Conservation (phyloP, 2,329 filamentous ascomycete genomes). For the Clarireedia monteithiana region DNA sequence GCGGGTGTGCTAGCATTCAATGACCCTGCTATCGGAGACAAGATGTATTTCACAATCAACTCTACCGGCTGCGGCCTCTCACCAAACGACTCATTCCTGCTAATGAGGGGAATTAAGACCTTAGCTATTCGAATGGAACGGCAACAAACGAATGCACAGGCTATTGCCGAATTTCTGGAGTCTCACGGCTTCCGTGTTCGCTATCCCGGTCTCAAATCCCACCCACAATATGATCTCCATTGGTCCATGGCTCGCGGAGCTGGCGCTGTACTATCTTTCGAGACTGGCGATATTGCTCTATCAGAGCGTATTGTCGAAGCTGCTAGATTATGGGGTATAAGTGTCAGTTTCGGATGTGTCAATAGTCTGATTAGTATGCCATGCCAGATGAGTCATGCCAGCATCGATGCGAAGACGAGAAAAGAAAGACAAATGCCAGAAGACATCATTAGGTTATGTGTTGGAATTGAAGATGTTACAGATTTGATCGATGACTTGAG, state of each 20-base stretch:
- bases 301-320: conserved; percentile 93
- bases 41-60: conserved; percentile 95
- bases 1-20: conserved; percentile 93
- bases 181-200: conserved; percentile 86
- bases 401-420: conserved; percentile 91
- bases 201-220: conserved; percentile 87
- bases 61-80: conserved; percentile 88
- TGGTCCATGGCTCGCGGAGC: conserved; percentile 92
- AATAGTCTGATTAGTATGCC: conserved; percentile 99
- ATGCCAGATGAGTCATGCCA: conserved; percentile 98
- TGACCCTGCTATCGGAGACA: conserved; percentile 71
- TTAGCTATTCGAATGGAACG: conserved; percentile 98
- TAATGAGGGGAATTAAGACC: conserved; percentile 94
- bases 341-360: conserved; percentile 95
- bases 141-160: conserved; percentile 86
- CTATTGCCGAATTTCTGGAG: conserved; percentile 89
- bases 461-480: conserved; percentile 88
- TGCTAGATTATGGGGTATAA: conserved; percentile 86
- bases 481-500: conserved; percentile 91
- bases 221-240: conserved; percentile 94
- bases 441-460: conserved; percentile 90
- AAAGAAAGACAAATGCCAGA: conserved; percentile 87
- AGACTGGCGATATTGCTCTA: conserved; percentile 77
- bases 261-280: conserved; percentile 90
- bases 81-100: conserved; percentile 91